These are phyloP conservation scores for Scalesia atractyloides DNA, from an alignment of 129 eudicot species.

Conservation along the genomic window DNA sequence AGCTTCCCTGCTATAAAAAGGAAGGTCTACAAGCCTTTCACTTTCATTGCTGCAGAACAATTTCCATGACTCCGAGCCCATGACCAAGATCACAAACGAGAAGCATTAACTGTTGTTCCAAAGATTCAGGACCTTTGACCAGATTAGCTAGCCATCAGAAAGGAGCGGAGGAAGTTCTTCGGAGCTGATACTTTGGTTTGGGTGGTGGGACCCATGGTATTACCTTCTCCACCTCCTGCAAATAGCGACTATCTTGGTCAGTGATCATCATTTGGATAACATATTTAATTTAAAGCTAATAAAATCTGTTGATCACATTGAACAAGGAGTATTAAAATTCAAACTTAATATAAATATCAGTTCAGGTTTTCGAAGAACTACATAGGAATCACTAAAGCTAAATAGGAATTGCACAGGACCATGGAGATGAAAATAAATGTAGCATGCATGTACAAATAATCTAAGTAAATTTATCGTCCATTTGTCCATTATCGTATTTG, in stretches of 20 bases:
- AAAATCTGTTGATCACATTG: background rate
- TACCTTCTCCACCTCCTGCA: conserved; percentile 70
- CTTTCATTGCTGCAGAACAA: conserved; percentile 6
- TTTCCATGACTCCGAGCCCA: background rate
- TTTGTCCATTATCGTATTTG: background rate
- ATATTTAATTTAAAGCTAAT: background rate
- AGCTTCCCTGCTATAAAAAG: conserved; percentile 9
- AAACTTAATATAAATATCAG: background rate
- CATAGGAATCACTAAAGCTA: background rate
- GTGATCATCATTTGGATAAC: background rate
- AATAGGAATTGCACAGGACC: background rate
- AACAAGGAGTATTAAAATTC: background rate
- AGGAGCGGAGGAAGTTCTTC: conserved; percentile 73
- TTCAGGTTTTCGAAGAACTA: background rate
- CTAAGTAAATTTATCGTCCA: background rate
- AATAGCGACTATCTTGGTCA: conserved; percentile 18
- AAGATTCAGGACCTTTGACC: conserved; percentile 18
- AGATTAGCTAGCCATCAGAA: conserved; percentile 30
- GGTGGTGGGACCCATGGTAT: conserved; percentile 71
- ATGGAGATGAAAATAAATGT: background rate
- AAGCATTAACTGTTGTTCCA: conserved; percentile 1
- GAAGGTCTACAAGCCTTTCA: conserved; percentile 10
- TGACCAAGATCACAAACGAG: conserved; percentile 1
- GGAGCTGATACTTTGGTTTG: conserved; percentile 70
- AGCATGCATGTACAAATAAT: background rate